Evolutionary conservation across 495 filamentous ascomycete genomes (phyloP).

Genomic region (Staphylotrichum tortipilum): DNA sequence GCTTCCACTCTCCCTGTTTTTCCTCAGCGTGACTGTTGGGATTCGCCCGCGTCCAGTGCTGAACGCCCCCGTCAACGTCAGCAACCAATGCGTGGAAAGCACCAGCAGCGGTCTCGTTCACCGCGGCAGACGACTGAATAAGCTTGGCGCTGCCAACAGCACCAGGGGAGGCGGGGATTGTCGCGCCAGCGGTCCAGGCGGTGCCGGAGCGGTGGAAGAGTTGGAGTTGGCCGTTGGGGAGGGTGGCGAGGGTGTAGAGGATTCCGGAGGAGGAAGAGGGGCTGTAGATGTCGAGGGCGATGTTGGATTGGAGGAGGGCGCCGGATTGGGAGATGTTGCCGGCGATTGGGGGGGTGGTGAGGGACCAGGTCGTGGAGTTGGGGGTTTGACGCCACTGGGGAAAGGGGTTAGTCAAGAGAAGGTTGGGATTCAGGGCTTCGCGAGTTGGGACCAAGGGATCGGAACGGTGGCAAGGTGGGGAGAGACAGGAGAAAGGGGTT

Average conservation of each 20-base stretch:
- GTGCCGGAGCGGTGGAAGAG: conserved; percentile 12
- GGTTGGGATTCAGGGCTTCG: too few relatives aligned
- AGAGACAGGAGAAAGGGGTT: too few relatives aligned
- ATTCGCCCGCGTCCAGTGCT: conserved; percentile 16
- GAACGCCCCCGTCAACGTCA: conserved; percentile 12
- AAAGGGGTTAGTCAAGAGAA: too few relatives aligned
- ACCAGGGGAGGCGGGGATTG: conserved; percentile 13
- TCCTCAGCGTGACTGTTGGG: neutral
- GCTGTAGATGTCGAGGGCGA: conserved; percentile 12
- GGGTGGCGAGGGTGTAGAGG: conserved; percentile 15
- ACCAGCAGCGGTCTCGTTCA: conserved; percentile 8
- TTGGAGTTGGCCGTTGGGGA: conserved; percentile 10
- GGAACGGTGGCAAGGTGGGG: too few relatives aligned
- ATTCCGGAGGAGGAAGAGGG: conserved; percentile 1
- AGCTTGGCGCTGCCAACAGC: conserved; percentile 20
- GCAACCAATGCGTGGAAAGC: conserved; percentile 14
- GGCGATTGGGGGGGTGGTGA: conserved; percentile 4
- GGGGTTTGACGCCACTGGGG: conserved; percentile 9
- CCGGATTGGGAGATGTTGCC: conserved; percentile 12
- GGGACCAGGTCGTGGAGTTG: conserved; percentile 8
- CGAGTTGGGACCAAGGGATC: too few relatives aligned
- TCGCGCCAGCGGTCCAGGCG: conserved; percentile 5
- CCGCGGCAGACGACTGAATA: conserved; percentile 3
- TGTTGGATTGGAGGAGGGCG: conserved; percentile 16
- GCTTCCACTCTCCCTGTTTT: conserved; percentile 9